Evolutionary conservation across 2,329 filamentous ascomycete species (phyloP).

Genomic region (Harringtonia aguacate): DNA sequence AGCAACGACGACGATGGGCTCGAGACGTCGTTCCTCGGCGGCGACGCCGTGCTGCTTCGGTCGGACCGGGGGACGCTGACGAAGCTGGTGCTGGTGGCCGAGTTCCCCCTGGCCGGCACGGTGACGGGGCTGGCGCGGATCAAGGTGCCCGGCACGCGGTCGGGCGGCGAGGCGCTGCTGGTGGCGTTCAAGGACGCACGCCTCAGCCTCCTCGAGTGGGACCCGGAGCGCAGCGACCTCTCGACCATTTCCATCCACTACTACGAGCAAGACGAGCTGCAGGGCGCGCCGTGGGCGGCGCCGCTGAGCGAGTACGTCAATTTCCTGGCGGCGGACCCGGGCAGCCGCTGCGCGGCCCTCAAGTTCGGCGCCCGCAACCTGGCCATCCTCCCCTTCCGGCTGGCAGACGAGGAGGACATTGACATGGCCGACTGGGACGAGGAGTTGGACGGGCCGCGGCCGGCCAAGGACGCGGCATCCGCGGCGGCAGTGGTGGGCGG

Average conservation of each 20-base stretch:
- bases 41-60: conserved; percentile 49
- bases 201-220: conserved; percentile 89
- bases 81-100: conserved; percentile 75
- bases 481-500: conserved; percentile 26
- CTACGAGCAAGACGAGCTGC: conserved; percentile 89
- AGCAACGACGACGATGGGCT: conserved; percentile 54
- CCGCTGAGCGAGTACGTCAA: conserved; percentile 67
- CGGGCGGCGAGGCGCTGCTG: conserved; percentile 74
- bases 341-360: conserved; percentile 84
- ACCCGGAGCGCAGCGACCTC: conserved; percentile 66
- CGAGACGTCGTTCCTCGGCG: conserved; percentile 55
- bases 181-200: conserved; percentile 85
- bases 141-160: conserved; percentile 60
- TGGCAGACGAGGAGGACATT: conserved; percentile 59
- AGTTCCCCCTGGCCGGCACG: conserved; percentile 75
- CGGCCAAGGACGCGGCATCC: conserved; percentile 30
- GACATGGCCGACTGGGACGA: conserved; percentile 88
- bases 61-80: conserved; percentile 55
- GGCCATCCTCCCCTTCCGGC: conserved; percentile 87
- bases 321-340: conserved; percentile 78
- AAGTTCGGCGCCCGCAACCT: conserved; percentile 85
- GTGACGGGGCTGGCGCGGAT: conserved; percentile 74
- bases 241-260: conserved; percentile 93
- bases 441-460: conserved; percentile 60
- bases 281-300: conserved; percentile 71